Base-by-base conservation (phyloP, 2,329 filamentous ascomycete genomes). In the Arthrobotrys conoides region DNA sequence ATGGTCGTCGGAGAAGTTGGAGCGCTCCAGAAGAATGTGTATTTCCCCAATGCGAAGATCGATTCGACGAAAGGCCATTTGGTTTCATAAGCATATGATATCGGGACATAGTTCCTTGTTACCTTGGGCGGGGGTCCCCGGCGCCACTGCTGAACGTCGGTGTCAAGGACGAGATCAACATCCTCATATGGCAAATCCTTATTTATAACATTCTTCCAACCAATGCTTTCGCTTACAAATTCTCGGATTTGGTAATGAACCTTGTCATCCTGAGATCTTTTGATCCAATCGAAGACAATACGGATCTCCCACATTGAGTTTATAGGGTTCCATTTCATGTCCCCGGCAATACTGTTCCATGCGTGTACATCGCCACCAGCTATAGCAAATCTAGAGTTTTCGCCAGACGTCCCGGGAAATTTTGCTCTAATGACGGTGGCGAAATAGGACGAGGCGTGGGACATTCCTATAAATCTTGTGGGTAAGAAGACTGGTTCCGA, bases 271-370 rank as follows among this genome's bases (percentile, higher is more conserved):
- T 12, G n/a, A 41, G 33, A 48, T 8, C 18, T 22, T 22, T 2
- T 30, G 18, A 12, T 14, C 30, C 53, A 59, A 8, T 59, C 30
- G 10, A 59, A 59, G 20, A 16, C 33, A 2, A 59, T n/a, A 5
- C 53, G 53, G 4, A 59, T 41, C 14, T 59, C 53, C 53, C 53
- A 59, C 30, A 22, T 24, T 18, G n/a, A n/a, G 33, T 8, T 59
- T 38, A 41, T 5, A 5, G 18, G 38, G 14, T 41, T 41, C 38
- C 38, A 41, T 30, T 38, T 38, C 36, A 59, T 2, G 14, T 59
- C 53, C 12, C 53, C 53, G 5, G 22, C n/a, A 18, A 12, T 41
- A 16, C 4, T 1, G n/a, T 22, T 59, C 8, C 30, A 5, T 18
- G 16, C n/a, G 6, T 1, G 0, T 14, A 41, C 3, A 16, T 38